Conservation (phyloP, 1,139 yeast genomes). For the Pichia sp. region DNA sequence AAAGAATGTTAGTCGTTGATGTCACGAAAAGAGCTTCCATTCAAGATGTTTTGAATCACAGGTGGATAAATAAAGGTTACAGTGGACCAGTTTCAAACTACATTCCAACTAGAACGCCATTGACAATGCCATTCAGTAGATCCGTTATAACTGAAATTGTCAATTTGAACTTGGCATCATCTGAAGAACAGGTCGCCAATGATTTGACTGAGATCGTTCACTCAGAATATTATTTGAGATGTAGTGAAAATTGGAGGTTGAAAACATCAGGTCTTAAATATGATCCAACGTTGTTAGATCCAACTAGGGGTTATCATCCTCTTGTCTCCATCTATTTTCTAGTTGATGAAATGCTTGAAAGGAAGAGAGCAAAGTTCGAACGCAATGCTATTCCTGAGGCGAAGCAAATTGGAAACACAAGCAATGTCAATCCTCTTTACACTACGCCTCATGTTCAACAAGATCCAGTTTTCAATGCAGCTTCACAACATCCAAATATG, state of each 20-base stretch:
- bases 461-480: slow-evolving; percentile 13
- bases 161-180: slow-evolving; percentile 64
- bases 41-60: slow-evolving; percentile 75
- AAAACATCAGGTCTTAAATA: slow-evolving; percentile 22
- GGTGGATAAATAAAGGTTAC: slow-evolving; percentile 92
- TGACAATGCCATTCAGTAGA: slow-evolving; percentile 65
- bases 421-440: slow-evolving; percentile 13
- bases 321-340: slow-evolving; percentile 78
- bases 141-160: slow-evolving; percentile 70
- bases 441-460: slow-evolving; percentile 13
- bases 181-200: slow-evolving; percentile 48
- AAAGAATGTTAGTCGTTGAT: slow-evolving; percentile 89
- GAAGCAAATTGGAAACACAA: slow-evolving; percentile 21
- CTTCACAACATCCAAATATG: slow-evolving; percentile 13
- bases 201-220: slow-evolving; percentile 54
- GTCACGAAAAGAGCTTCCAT: slow-evolving; percentile 75
- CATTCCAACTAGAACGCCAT: slow-evolving; percentile 71
- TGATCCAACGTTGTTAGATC: slow-evolving; percentile 41
- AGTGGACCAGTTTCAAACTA: slow-evolving; percentile 67
- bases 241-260: slow-evolving; percentile 59
- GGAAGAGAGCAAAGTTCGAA: slow-evolving; percentile 41
- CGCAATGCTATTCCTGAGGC: slow-evolving; percentile 10
- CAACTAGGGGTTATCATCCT: slow-evolving; percentile 89
- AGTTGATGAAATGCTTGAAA: slow-evolving; percentile 73
- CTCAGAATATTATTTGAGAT: slow-evolving; percentile 62